Base-by-base conservation (phyloP, 768 basidiomycete species). In the Termitomyces titanicus region DNA sequence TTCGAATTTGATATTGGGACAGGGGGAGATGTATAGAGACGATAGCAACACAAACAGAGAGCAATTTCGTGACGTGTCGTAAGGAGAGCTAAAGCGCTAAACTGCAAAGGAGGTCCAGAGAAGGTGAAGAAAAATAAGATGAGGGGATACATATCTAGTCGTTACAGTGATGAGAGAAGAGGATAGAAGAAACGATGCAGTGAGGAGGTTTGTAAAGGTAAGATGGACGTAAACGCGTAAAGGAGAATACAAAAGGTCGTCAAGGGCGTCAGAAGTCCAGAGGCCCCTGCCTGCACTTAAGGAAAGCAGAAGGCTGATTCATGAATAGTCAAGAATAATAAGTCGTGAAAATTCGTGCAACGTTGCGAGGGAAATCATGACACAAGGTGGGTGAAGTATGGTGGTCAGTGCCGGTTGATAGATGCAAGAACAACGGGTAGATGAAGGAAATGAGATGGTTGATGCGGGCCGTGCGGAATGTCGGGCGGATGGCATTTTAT, bases 111-210 rank as follows among this genome's bases (percentile, higher is more conserved):
- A 27, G 40, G 27, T 24, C 17, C 9, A 9, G 7, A 9, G 18
- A 6, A 40, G 17, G 64, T 69, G 57, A 55, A 51, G 67, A 61
- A 64, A 56, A 64, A 62, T 50, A 59, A 69, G 66, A 72, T 68
- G 64, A 62, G 71, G 66, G 71, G 68, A 70, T 70, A 81, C 79
- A 83, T 85, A 78, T 86, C 83, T 87, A 85, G 80, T 84, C 81
- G 79, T 85, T 87, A 86, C 85, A 84, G 56, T 60, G 68, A 68
- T 70, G 66, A 66, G 64, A 54, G 43, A 48, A 54, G 39, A 39
- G 47, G 15, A 54, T 51, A 24, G 24, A 47, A 34, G 35, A 51
- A 48, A 51, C 47, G 46, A 58, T 51, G 47, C 47, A 31, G 53
- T 50, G 49, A 56, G 40, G 48, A 63, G 49, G 45, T 29, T 31